Evolutionary conservation across 2,329 filamentous ascomycete species (phyloP), one percentile per base, ranked within the genome.

Genomic region (Xylariales sp.): DNA sequence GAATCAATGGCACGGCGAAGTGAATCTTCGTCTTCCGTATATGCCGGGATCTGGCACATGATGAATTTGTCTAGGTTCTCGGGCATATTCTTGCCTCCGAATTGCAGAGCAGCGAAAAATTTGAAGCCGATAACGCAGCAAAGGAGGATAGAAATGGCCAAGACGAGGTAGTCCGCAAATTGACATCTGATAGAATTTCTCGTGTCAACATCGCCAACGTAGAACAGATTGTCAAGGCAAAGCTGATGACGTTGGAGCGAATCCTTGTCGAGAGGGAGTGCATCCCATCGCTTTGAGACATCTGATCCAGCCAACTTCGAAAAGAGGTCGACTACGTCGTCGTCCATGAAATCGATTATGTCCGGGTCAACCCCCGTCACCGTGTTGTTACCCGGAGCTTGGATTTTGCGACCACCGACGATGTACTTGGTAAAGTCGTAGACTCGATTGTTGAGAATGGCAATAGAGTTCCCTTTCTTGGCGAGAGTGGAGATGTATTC

Each of bases 51-150:
- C 64, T 96, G 94, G 59, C 88, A 95, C 65, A 98, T 96, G 61
- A 98, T 76, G 61, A 98, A 98, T 62, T 98, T 98, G 67, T 98
- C 93, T 21, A 98, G 78, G 59, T 96, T 93, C 65, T 98, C 93
- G 0, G 93, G 94, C 27, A 91, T 70, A 49, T 87, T 96, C 70
- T 95, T 95, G 53, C 76, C 82, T 32, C 88, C 84, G 56, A 98
- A 98, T 58, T 98, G 93, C 44, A 98, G 74, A 6, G 93, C 93
- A 22, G 94, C 94, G 51, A 97, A 76, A 71, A 98, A 98, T 63
- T 98, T 98, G 80, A 97, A 94, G 14, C 76, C 80, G 52, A 98
- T 91, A 47, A 98, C 83, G 33, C 76, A 74, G 53, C 83, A 85
- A 32, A 98, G 72, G 44, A 96, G 52, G 50, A 88, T 74, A 0